Evolutionary conservation across 805 yeast species (phyloP).

Genomic region (Spathaspora arborariae): DNA sequence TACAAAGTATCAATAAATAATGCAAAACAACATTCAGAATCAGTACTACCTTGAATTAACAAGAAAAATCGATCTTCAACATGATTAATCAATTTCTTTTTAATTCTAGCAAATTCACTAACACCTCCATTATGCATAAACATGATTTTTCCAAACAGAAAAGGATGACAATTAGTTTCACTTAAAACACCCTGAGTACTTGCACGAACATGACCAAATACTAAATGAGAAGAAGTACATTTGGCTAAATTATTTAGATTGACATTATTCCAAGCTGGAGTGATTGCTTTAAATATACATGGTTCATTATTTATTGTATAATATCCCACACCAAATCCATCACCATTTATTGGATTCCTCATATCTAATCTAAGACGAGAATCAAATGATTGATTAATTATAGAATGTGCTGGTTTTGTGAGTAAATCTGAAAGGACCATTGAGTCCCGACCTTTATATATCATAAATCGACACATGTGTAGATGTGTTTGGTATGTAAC

Average conservation of each 20-base stretch:
- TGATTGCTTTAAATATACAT: conserved; percentile 89
- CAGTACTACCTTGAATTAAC: conserved; percentile 88
- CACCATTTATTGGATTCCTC: conserved; percentile 93
- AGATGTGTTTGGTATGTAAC: neutral
- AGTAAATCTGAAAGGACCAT: conserved; percentile 80
- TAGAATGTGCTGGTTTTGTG: conserved; percentile 95
- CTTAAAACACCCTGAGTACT: conserved; percentile 91
- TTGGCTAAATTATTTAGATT: conserved; percentile 82
- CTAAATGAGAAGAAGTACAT: conserved; percentile 78
- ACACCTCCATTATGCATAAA: conserved; percentile 98
- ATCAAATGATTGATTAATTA: conserved; percentile 94
- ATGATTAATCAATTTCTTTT: conserved; percentile 66
- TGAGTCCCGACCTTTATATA: conserved; percentile 87
- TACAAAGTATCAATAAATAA: conserved; percentile 73
- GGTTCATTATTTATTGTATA: conserved; percentile 66
- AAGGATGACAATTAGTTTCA: conserved; percentile 97
- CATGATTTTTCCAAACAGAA: conserved; percentile 79
- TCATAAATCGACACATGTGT: conserved; percentile 93
- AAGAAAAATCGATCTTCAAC: conserved; percentile 78
- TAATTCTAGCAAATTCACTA: conserved; percentile 66
- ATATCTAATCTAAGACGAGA: conserved; percentile 82
- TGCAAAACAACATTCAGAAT: conserved; percentile 94
- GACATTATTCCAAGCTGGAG: conserved; percentile 97
- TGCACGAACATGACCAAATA: conserved; percentile 95
- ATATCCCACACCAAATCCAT: conserved; percentile 97